Conservation (phyloP, 192 early-diverging fungal genomes). For the Podila verticillata region DNA sequence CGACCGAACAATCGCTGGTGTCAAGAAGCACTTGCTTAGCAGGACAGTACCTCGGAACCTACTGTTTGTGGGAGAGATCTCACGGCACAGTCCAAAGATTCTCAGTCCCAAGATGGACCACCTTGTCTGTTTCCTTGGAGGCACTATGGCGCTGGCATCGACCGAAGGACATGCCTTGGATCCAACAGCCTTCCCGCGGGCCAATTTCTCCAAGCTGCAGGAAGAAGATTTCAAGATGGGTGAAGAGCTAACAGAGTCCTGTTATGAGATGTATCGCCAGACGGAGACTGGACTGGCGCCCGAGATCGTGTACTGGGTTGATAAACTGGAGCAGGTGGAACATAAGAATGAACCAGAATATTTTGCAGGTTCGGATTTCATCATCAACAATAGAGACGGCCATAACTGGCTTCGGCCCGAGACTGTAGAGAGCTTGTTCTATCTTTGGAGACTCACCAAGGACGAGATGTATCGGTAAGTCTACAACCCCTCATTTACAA, state of each 20-base stretch:
- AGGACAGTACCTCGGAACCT: conserved; percentile 65
- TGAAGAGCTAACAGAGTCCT: conserved; percentile 78
- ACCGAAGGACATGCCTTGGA: conserved; percentile 65
- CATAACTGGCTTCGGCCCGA: conserved; percentile 91
- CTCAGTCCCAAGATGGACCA: conserved; percentile 88
- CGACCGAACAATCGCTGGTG: conserved; percentile 66
- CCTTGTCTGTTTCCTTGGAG: conserved; percentile 92
- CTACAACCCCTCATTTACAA: background rate
- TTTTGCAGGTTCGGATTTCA: conserved; percentile 63
- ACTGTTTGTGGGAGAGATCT: conserved; percentile 75
- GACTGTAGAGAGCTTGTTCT: conserved; percentile 89
- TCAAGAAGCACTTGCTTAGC: conserved; percentile 72
- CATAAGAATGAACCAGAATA: conserved; percentile 24
- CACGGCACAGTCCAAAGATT: conserved; percentile 7
- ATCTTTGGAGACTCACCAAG: conserved; percentile 87
- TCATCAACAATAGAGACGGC: conserved; percentile 67
- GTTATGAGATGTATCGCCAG: conserved; percentile 84
- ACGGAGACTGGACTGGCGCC: conserved; percentile 83
- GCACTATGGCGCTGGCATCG: conserved; percentile 80
- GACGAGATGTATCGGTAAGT: conserved; percentile 80
- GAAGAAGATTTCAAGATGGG: conserved; percentile 77
- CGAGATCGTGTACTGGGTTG: conserved; percentile 87
- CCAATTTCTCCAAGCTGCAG: conserved; percentile 55
- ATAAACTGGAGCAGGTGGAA: conserved; percentile 38
- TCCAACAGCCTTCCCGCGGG: conserved; percentile 14